phyloP scores from a whole-genome alignment of 1,284 basidiomycete genomes.

The Ganoderma sp. region DNA sequence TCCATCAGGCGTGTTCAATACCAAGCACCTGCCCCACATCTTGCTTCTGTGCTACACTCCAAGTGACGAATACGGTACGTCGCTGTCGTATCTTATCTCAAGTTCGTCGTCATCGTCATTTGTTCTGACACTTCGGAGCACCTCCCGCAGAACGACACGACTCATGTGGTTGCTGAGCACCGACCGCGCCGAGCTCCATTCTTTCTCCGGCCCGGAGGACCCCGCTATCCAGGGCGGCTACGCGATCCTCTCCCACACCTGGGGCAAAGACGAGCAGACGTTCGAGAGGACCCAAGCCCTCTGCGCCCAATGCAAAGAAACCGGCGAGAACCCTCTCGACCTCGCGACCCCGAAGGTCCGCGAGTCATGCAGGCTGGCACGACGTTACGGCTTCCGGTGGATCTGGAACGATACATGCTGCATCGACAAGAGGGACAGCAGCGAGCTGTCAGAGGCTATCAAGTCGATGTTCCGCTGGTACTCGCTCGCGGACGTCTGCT shows the following conservation, averaged over 20 bases:
- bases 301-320: neutral
- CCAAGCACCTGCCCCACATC: neutral
- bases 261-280: constrained; percentile 5
- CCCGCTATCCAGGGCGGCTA: neutral
- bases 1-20: neutral
- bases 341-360: constrained; percentile 2
- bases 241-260: constrained; percentile 9
- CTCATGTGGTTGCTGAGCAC: constrained; percentile 15
- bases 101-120: neutral
- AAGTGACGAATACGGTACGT: neutral
- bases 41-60: neutral
- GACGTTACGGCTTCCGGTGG: neutral
- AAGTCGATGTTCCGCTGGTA: constrained; percentile 25
- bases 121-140: neutral
- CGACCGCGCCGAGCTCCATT: constrained; percentile 5
- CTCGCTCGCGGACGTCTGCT: constrained; percentile 18
- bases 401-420: constrained; percentile 25
- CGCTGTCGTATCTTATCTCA: neutral
- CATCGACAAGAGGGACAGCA: constrained; percentile 23
- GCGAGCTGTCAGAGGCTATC: constrained; percentile 23
- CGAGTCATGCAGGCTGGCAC: constrained; percentile 1
- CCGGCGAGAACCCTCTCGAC: neutral
- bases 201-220: constrained; percentile 2
- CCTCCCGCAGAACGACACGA: neutral
- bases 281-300: neutral